These are phyloP conservation scores for Xylariaceae sp. DNA, from an alignment of 2,329 filamentous ascomycete species.

Conservation along the genomic window DNA sequence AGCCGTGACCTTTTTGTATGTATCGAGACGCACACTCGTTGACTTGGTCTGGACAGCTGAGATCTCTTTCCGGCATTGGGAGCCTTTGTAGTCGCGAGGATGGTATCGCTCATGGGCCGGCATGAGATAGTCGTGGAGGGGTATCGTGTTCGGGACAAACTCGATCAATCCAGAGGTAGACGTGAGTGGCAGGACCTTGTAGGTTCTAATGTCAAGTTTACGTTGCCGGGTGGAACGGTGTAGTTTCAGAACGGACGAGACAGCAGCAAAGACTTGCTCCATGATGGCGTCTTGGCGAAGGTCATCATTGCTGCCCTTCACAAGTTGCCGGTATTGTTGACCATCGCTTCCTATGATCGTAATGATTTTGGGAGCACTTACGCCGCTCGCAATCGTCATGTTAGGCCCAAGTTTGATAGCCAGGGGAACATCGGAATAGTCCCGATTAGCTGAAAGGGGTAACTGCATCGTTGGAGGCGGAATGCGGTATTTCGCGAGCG, in stretches of 20 bases:
- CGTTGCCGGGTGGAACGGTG: constrained; percentile 84
- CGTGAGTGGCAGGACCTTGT: constrained; percentile 91
- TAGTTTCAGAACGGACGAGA: constrained; percentile 80
- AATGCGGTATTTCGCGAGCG: constrained; percentile 60
- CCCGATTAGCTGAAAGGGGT: constrained; percentile 62
- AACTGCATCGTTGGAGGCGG: constrained; percentile 89
- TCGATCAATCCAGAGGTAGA: constrained; percentile 87
- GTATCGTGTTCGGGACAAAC: constrained; percentile 90
- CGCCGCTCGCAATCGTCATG: constrained; percentile 81
- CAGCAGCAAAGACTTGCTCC: constrained; percentile 98
- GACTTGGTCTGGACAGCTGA: constrained; percentile 64
- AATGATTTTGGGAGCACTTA: constrained; percentile 91
- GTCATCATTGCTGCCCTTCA: constrained; percentile 95
- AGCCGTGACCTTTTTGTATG: constrained; percentile 72
- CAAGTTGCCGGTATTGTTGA: constrained; percentile 75
- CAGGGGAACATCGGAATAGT: constrained; percentile 73
- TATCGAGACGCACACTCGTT: constrained; percentile 64
- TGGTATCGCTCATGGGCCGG: constrained; percentile 84
- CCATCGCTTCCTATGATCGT: constrained; percentile 77
- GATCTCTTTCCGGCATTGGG: constrained; percentile 74
- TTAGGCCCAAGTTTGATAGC: constrained; percentile 66
- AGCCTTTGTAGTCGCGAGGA: constrained; percentile 74
- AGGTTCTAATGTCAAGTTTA: constrained; percentile 85
- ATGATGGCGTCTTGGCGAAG: constrained; percentile 96
- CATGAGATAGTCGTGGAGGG: constrained; percentile 86